Evolutionary conservation across 106 monocot genomes (phyloP).

Genomic region (Allium fistulosum): DNA sequence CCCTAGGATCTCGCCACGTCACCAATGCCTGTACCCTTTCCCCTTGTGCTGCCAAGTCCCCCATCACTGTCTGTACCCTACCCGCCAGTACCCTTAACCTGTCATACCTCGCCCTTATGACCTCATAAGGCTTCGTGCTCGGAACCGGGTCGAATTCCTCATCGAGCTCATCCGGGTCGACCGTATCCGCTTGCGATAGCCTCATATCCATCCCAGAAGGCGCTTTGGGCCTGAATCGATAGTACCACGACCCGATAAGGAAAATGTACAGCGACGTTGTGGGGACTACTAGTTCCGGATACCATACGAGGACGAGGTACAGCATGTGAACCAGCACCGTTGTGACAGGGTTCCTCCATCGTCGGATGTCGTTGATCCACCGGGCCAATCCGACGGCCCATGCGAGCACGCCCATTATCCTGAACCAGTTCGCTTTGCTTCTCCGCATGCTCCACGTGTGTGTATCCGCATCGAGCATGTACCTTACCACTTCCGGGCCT

Average conservation of each 20-base stretch:
- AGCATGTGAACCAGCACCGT: constrained; percentile 81
- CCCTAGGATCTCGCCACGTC: constrained; percentile 89
- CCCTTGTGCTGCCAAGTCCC: constrained; percentile 94
- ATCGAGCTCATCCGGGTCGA: constrained; percentile 74
- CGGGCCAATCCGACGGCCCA: constrained; percentile 64
- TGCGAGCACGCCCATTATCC: constrained; percentile 80
- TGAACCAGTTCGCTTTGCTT: constrained; percentile 88
- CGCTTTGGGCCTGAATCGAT: constrained; percentile 49
- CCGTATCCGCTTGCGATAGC: constrained; percentile 74
- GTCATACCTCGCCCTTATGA: constrained; percentile 65
- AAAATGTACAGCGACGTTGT: constrained; percentile 73
- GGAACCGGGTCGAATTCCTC: constrained; percentile 88
- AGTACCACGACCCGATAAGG: constrained; percentile 71
- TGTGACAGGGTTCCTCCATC: constrained; percentile 74
- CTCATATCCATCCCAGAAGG: constrained; percentile 74
- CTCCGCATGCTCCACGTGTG: constrained; percentile 82
- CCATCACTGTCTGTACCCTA: constrained; percentile 86
- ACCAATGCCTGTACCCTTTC: constrained; percentile 94
- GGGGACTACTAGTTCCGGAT: constrained; percentile 76
- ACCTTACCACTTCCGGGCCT: constrained; percentile 79
- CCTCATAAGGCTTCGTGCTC: constrained; percentile 27
- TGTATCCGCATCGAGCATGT: constrained; percentile 82
- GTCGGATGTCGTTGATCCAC: constrained; percentile 66
- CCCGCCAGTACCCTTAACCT: constrained; percentile 56
- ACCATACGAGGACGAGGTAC: constrained; percentile 87